Evolutionary conservation across 2,329 filamentous ascomycete genomes (phyloP).

Genomic region (Aspergillus sp.): DNA sequence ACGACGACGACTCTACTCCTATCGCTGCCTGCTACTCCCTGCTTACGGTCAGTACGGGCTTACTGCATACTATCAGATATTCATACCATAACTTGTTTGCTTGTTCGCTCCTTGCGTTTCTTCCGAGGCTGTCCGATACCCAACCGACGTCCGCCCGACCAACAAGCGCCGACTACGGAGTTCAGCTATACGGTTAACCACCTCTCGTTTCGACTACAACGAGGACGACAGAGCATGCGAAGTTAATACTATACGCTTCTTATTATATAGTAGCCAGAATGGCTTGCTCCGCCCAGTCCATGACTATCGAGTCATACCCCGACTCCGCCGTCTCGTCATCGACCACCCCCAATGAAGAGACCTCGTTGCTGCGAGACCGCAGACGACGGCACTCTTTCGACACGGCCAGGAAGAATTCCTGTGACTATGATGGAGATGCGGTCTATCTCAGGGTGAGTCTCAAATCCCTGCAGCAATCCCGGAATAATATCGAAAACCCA

Average conservation of each 20-base stretch:
- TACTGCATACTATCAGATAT: not conserved
- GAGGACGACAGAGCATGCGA: not conserved
- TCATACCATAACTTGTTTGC: not conserved
- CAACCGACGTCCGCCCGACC: conserved; percentile 3
- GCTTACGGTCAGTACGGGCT: too few relatives aligned
- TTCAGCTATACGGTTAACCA: too few relatives aligned
- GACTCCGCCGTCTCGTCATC: conserved; percentile 19
- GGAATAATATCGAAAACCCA: too few relatives aligned
- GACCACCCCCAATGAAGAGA: conserved; percentile 25
- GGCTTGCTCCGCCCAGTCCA: conserved; percentile 33
- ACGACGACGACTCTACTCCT: too few relatives aligned
- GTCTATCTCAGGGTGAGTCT: conserved; percentile 35
- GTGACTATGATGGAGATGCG: conserved; percentile 39
- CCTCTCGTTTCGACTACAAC: not conserved
- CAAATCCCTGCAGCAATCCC: too few relatives aligned
- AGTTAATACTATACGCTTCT: not conserved
- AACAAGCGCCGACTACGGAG: too few relatives aligned
- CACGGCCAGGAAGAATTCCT: conserved; percentile 33
- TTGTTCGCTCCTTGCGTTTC: conserved; percentile 3
- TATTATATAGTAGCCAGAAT: conserved; percentile 14
- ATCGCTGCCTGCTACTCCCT: too few relatives aligned
- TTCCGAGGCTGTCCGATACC: not conserved
- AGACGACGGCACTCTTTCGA: conserved; percentile 41
- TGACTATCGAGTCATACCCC: conserved; percentile 32
- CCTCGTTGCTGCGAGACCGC: conserved; percentile 30